These are phyloP conservation scores for Russula compacta DNA, from an alignment of 768 basidiomycete genomes.

Conservation along the genomic window DNA sequence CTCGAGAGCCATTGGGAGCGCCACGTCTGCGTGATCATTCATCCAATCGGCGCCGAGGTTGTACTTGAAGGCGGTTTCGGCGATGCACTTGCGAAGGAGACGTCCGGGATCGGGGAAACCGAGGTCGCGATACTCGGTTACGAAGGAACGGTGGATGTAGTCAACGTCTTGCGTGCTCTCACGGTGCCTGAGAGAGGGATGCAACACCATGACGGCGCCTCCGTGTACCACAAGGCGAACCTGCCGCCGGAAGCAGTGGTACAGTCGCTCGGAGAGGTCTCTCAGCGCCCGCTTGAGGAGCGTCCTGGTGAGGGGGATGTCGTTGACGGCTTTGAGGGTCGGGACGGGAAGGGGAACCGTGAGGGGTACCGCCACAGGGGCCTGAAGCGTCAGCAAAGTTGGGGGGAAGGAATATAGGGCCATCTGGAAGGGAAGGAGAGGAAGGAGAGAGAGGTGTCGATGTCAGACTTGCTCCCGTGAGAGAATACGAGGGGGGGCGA, in stretches of 20 bases:
- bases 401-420: background rate
- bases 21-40: conserved; percentile 66
- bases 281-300: background rate
- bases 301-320: conserved; percentile 1
- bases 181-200: conserved; percentile 35
- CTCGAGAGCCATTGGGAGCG: conserved; percentile 57
- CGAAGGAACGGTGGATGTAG: conserved; percentile 54
- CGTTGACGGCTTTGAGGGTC: conserved; percentile 6
- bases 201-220: conserved; percentile 67
- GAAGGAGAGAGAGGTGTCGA: background rate
- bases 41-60: conserved; percentile 61
- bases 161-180: conserved; percentile 61
- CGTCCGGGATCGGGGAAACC: conserved; percentile 45
- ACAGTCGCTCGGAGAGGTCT: conserved; percentile 43
- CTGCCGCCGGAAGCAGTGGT: conserved; percentile 38
- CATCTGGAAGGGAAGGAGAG: background rate
- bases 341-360: background rate
- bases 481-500: background rate
- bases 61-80: conserved; percentile 42
- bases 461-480: no score
- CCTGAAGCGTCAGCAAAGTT: background rate
- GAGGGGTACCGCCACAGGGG: background rate
- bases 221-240: conserved; percentile 62
- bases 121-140: conserved; percentile 40
- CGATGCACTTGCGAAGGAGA: conserved; percentile 48